A percentile compares a stretch with the other conserved stretches of the same genome.
These are phyloP conservation scores for Fusarium transvaalense DNA, from an alignment of 2,329 filamentous ascomycete species.

Conservation along the genomic window DNA sequence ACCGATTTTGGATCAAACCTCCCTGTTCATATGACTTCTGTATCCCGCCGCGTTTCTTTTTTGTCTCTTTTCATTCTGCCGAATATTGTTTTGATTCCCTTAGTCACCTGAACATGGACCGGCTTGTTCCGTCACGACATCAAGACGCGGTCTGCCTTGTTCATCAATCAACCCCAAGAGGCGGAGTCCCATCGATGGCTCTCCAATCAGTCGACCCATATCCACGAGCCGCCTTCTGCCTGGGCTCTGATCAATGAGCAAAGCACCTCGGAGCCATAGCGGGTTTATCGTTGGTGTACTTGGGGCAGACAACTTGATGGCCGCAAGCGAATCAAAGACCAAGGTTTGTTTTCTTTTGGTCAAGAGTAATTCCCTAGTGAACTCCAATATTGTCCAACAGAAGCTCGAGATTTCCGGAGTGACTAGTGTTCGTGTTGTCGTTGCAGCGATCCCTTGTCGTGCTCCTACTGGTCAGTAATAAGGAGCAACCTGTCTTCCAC, in stretches of 20 bases:
- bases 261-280: not conserved
- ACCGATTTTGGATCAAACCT: not conserved
- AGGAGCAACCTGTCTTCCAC: not conserved
- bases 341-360: conserved; percentile 2
- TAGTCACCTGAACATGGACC: not conserved
- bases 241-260: not conserved
- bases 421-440: conserved; percentile 1
- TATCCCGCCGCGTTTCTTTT: not conserved
- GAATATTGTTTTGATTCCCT: not conserved
- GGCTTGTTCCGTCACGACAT: not conserved
- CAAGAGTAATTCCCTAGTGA: not conserved
- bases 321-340: not conserved
- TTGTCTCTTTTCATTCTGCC: not conserved
- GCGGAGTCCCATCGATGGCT: not conserved
- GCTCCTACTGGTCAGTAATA: conserved; percentile 6
- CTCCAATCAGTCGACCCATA: conserved; percentile 3
- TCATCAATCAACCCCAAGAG: not conserved
- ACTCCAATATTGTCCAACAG: not conserved
- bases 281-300: not conserved
- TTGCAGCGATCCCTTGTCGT: conserved; percentile 16
- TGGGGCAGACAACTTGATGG: not conserved
- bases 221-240: not conserved
- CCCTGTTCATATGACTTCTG: not conserved
- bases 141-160: conserved; percentile 2
- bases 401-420: not conserved